Base-by-base conservation (phyloP, 2,329 filamentous ascomycete species). In the Pestalotiopsis sp. region DNA sequence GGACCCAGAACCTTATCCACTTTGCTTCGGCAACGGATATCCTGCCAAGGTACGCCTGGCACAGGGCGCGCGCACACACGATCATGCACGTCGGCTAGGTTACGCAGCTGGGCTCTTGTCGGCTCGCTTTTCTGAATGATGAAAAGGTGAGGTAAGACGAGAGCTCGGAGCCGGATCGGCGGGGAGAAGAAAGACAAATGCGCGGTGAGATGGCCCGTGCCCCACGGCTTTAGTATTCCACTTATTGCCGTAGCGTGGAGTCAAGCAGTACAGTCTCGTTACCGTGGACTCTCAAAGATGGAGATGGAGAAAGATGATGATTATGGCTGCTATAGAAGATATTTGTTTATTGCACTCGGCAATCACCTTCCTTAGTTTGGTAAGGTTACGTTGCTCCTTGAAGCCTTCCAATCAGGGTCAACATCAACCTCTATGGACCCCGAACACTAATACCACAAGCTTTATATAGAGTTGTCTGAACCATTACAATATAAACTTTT, bases 101-200 rank as follows among this genome's bases (percentile, higher is more conserved):
- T 24, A 11, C 35, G 13, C 60, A 52, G 44, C 44, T 52, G 60
- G n/a, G 30, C 30, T 35, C 11, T 63, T 52, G 24, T 52, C 59
- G 59, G 59, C 38, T 44, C 38, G 24, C 60, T 63, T 17, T 39
- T 63, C 7, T n/a, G n/a, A 26, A 52, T 44, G 13, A 63, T 22
- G 10, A 30, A 24, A 39, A 63, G 35, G 44, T n/a, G 17, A 61
- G 35, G 35, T 48, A 13, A 26, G 60, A 63, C 20, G 39, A 24
- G n/a, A 24, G n/a, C 60, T 63, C 60, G 60, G 60, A 63, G 60
- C 60, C 60, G 60, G 38, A 48, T 44, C 60, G 60, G 60, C 60
- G 60, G 60, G 40, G 20, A 30, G 20, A 11, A 20, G 20, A 39
- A 17, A 24, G 60, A 30, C 20, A 14, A 26, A 26, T n/a, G 22